phyloP scores from a whole-genome alignment of 2,329 filamentous ascomycete species.

The Cylindrodendrum hubeiense region DNA sequence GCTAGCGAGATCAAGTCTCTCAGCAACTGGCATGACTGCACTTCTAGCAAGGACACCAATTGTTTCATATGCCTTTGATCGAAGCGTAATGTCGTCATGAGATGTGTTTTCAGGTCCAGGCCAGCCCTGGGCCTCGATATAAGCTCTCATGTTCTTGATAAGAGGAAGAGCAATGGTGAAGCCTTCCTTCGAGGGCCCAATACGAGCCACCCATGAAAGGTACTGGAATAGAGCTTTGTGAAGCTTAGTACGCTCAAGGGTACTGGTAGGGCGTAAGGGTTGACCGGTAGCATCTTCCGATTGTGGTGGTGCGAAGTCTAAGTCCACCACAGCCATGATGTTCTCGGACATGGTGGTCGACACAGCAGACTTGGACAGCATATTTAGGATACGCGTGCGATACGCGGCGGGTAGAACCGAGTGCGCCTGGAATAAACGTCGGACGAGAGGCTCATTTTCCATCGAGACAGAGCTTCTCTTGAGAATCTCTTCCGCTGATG shows the following conservation, averaged over 20 bases:
- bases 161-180: constrained; percentile 78
- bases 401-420: constrained; percentile 78
- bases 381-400: constrained; percentile 79
- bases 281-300: constrained; percentile 11
- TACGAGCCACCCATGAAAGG: constrained; percentile 86
- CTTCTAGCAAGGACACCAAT: constrained; percentile 84
- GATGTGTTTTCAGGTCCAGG: constrained; percentile 72
- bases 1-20: constrained; percentile 67
- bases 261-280: constrained; percentile 58
- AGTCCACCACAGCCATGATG: constrained; percentile 78
- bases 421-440: constrained; percentile 79
- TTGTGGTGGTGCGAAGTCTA: constrained; percentile 63
- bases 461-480: constrained; percentile 83
- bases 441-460: constrained; percentile 74
- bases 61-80: constrained; percentile 89
- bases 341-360: constrained; percentile 78
- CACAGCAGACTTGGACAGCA: constrained; percentile 81
- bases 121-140: constrained; percentile 87
- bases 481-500: constrained; percentile 89
- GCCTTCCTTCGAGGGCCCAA: constrained; percentile 69
- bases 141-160: constrained; percentile 76
- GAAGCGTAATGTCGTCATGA: constrained; percentile 73
- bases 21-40: constrained; percentile 66
- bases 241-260: constrained; percentile 82
- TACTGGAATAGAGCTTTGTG: constrained; percentile 87